Base-by-base conservation (phyloP, 768 basidiomycete genomes). In the Suillus subluteus region DNA sequence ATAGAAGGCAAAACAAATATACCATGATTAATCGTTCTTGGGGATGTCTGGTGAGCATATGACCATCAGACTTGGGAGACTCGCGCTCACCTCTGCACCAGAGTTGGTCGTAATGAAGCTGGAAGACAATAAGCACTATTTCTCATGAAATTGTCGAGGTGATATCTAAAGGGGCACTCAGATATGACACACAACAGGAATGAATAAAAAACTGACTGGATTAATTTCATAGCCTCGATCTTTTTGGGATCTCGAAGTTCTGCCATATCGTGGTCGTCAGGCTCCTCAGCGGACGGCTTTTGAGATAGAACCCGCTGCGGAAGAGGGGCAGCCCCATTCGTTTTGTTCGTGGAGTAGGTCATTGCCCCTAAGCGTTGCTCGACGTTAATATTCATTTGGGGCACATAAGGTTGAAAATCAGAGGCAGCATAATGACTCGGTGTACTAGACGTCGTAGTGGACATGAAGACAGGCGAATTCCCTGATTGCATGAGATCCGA, bases 111-210 rank as follows among this genome's bases (percentile, higher is more conserved):
- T 58, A 98, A 80, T 15, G 94, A 96, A 2, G 92, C 87, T 0
- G 96, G 96, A 7, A 98, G 82, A 73, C 91, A 93, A 74, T 98
- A 98, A 13, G 87, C 85, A 50, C 89, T 89, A 72, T 96, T 96
- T 67, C 91, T 83, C 74, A 89, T 91, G 75, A 88, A 95, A 72
- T 97, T 97, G 71, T 95, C 92, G 59, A 98, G 82, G 74, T 98
- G 96, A 77, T 97, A 96, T 67, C 94, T 94, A 62, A 35, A 54
- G 32, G 38, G 26, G 11, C 6, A 54, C 11, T 55, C 69, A 23
- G 69, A 52, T 58, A 56, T 55, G 41, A 62, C 16, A n/a, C 46
- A 12, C 40, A 32, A 15, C 23, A 56, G 62, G 32, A 65, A 65
- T 32, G 4, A 32, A 18, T 11, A 9, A 21, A 50, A 26, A 44